These are phyloP conservation scores for Termitomyces eurrhizus DNA, from an alignment of 768 basidiomycete genomes.

Conservation along the genomic window DNA sequence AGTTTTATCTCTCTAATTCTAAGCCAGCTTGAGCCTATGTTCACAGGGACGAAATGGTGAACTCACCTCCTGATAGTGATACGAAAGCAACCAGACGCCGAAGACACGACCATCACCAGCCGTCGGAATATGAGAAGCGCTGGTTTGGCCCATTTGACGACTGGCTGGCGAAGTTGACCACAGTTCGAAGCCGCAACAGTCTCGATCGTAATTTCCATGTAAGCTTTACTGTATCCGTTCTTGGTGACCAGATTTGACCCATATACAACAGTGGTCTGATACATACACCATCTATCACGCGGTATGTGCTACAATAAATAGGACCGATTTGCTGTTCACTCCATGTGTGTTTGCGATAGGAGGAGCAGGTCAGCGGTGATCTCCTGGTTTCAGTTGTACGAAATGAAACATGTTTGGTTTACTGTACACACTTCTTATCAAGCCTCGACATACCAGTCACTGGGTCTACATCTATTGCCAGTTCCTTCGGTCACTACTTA, in stretches of 20 bases:
- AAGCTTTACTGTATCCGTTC: background rate
- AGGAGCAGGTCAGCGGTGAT: background rate
- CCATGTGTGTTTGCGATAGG: background rate
- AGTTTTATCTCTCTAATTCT: background rate
- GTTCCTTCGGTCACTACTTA: background rate
- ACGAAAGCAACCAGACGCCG: background rate
- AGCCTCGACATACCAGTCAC: background rate
- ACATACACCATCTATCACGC: background rate
- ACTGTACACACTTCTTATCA: background rate
- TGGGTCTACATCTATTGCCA: background rate
- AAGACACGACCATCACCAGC: background rate
- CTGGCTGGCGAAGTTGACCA: background rate
- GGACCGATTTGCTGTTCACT: background rate
- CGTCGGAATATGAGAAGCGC: background rate
- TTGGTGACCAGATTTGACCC: background rate
- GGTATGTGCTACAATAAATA: background rate
- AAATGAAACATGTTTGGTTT: background rate
- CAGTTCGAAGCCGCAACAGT: background rate
- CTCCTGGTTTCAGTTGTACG: background rate
- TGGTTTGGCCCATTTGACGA: background rate
- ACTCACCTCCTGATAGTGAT: background rate
- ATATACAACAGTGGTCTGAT: background rate
- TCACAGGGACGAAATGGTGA: background rate
- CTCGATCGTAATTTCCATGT: background rate
- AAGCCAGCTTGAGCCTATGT: background rate